A percentile compares a stretch with the other conserved stretches of the same genome.
phyloP scores from a whole-genome alignment of 768 basidiomycete species.

The Plicaturopsis crispa region DNA sequence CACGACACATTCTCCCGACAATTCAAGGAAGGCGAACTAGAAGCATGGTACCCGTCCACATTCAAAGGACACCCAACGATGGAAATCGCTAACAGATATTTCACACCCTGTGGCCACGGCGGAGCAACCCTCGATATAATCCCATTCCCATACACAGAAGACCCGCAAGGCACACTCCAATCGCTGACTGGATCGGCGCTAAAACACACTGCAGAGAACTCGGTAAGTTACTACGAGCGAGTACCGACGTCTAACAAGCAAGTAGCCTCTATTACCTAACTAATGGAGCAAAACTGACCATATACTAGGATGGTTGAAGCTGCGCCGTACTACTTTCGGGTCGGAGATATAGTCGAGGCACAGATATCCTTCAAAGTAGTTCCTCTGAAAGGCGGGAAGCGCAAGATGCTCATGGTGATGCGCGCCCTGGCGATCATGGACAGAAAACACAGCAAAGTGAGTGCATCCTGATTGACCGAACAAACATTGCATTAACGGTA shows the following conservation, averaged over 20 bases:
- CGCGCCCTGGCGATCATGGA: conserved; percentile 9
- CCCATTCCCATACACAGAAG: conserved; percentile 5
- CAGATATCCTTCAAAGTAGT: conserved; percentile 8
- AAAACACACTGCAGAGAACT: conserved; percentile 9
- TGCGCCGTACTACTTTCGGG: conserved; percentile 5
- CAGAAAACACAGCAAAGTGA: conserved; percentile 7
- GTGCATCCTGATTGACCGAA: no score
- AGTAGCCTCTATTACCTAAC: no score
- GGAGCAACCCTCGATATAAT: background rate
- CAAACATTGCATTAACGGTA: no score
- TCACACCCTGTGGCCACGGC: conserved; percentile 5
- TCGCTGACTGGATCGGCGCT: conserved; percentile 1
- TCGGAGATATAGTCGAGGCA: conserved; percentile 10
- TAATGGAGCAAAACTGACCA: background rate
- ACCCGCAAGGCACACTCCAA: conserved; percentile 8
- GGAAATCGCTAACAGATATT: conserved; percentile 9
- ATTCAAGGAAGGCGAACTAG: conserved; percentile 2
- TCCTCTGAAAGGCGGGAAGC: conserved; percentile 7
- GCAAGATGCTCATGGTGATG: conserved; percentile 9
- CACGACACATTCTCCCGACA: conserved; percentile 1
- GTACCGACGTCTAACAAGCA: no score
- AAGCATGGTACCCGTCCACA: background rate
- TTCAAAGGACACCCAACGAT: conserved; percentile 2
- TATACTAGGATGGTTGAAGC: conserved; percentile 1
- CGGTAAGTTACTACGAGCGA: conserved; percentile 8